A percentile compares a stretch with the other conserved stretches of the same genome.
Evolutionary conservation across 306 rosid genomes (phyloP).

Genomic region (Gastrolobium bilobum): DNA sequence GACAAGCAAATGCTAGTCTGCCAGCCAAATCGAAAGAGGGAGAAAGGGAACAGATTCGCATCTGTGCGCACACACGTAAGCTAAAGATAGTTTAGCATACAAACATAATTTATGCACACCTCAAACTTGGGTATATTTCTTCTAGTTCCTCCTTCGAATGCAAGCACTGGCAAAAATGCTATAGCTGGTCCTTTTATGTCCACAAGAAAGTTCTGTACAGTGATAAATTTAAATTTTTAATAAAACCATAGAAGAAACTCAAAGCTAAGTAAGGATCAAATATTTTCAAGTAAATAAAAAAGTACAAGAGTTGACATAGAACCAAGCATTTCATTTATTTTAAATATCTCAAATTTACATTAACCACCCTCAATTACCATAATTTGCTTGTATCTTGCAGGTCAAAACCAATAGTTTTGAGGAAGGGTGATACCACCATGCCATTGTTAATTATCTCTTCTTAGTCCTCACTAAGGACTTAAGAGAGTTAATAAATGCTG

Average conservation of each 20-base stretch:
- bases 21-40: slow-evolving; percentile 15
- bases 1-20: slow-evolving; percentile 27
- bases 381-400: background rate
- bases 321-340: background rate
- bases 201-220: slow-evolving; percentile 83
- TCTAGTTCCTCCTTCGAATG: slow-evolving; percentile 99
- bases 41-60: background rate
- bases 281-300: background rate
- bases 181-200: slow-evolving; percentile 92
- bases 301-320: slow-evolving; percentile 22
- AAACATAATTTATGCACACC: slow-evolving; percentile 59
- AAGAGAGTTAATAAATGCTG: slow-evolving; percentile 14
- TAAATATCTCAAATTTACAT: background rate
- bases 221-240: slow-evolving; percentile 26
- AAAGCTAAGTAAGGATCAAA: slow-evolving; percentile 14
- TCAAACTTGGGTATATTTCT: slow-evolving; percentile 93
- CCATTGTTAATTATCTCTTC: background rate
- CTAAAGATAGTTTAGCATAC: background rate
- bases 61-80: too few species aligned
- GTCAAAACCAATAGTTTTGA: slow-evolving; percentile 12
- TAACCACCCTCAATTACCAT: background rate
- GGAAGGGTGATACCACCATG: background rate
- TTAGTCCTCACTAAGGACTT: slow-evolving; percentile 25
- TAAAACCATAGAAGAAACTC: background rate
- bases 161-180: slow-evolving; percentile 91